phyloP scores from a whole-genome alignment of 106 monocot species.

The Apostasia ramifera region DNA sequence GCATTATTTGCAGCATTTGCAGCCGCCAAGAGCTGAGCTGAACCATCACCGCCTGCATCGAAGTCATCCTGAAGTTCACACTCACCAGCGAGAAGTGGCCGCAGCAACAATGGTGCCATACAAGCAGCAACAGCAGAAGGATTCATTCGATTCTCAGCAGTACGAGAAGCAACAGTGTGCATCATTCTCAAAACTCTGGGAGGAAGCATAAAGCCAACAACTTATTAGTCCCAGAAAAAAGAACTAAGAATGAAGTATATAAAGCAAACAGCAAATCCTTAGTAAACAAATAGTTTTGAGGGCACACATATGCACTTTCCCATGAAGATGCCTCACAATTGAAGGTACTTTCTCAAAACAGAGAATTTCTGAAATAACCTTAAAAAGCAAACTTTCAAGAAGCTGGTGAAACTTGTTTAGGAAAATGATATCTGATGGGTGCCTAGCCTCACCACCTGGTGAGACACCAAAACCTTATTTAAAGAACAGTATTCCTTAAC shows the following conservation, averaged over 20 bases:
- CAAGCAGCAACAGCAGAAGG: conserved; percentile 96
- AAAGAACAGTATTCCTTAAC: too few relatives aligned
- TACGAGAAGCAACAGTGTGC: conserved; percentile 73
- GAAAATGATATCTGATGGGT: too few relatives aligned
- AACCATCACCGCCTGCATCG: conserved; percentile 69
- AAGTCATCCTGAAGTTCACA: conserved; percentile 98
- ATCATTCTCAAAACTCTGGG: conserved; percentile 96
- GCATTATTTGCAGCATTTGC: conserved; percentile 99
- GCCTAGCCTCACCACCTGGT: too few relatives aligned
- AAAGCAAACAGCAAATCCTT: too few relatives aligned
- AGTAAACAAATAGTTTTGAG: too few relatives aligned
- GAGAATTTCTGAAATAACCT: too few relatives aligned
- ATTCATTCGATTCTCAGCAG: conserved; percentile 90
- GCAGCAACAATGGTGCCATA: conserved; percentile 95
- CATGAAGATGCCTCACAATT: too few relatives aligned
- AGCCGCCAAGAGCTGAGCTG: conserved; percentile 98
- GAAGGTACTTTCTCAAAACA: too few relatives aligned
- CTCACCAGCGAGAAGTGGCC: conserved; percentile 95
- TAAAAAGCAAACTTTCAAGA: too few relatives aligned
- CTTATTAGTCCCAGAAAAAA: background rate
- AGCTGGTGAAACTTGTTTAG: too few relatives aligned
- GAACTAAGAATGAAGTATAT: background rate
- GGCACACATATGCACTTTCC: too few relatives aligned
- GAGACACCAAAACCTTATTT: too few relatives aligned
- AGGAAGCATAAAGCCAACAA: background rate